Conservation (phyloP, 2,329 filamentous ascomycete genomes). For the Curvularia eragrostidis region DNA sequence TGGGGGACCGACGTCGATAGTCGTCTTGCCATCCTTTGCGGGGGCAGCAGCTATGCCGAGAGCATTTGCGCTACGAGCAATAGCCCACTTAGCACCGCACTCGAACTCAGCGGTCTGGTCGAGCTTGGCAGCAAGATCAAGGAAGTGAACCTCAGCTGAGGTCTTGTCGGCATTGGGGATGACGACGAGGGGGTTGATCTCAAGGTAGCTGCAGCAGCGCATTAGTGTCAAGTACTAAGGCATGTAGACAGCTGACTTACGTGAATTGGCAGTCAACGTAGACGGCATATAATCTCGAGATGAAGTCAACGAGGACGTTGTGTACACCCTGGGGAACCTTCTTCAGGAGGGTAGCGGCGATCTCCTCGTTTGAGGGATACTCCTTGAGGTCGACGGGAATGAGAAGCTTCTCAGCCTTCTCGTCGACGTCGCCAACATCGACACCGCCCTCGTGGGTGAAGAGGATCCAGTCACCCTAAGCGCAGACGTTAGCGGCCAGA, state of each 20-base stretch:
- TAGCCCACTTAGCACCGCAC: constrained; percentile 98
- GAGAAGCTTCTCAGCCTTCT: constrained; percentile 97
- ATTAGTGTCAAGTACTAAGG: constrained; percentile 22
- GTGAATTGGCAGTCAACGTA: constrained; percentile 99
- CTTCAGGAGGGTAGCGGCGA: constrained; percentile 82
- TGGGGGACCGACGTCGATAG: constrained; percentile 92
- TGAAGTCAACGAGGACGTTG: constrained; percentile 99
- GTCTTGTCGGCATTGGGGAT: constrained; percentile 93
- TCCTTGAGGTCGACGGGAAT: constrained; percentile 93
- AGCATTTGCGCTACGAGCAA: constrained; percentile 88
- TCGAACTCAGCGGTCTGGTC: constrained; percentile 99
- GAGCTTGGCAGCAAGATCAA: constrained; percentile 97
- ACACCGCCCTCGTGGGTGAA: constrained; percentile 99
- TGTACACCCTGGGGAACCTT: constrained; percentile 95
- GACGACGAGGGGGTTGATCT: constrained; percentile 99
- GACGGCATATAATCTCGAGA: constrained; percentile 95
- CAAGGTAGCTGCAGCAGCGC: constrained; percentile 71
- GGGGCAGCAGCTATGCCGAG: constrained; percentile 76
- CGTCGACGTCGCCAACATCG: constrained; percentile 98
- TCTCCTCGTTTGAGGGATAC: constrained; percentile 95
- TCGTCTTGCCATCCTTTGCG: constrained; percentile 75
- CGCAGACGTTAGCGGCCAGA: constrained; percentile 41
- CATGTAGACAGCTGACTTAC: constrained; percentile 36
- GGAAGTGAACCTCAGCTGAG: constrained; percentile 94
- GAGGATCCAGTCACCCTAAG: constrained; percentile 97